Conservation (phyloP, 75 land plant species). For the Ceratopteris richardii region DNA sequence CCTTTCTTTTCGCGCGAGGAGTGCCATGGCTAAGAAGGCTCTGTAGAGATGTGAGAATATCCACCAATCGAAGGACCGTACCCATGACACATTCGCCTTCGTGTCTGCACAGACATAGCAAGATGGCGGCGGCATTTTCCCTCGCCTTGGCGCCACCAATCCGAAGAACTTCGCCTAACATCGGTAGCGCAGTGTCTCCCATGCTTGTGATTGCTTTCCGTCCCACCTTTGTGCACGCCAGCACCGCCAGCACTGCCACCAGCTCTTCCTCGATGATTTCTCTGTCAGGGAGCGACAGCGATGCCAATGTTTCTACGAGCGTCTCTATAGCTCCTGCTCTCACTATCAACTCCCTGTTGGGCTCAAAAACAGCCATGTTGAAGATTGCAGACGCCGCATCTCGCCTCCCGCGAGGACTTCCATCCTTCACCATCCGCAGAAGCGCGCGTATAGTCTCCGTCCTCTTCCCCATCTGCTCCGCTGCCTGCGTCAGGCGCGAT, state of each 20-base stretch:
- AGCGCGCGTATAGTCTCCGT: conserved; percentile 44
- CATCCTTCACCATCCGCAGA: conserved; percentile 38
- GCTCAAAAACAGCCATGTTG: conserved; percentile 54
- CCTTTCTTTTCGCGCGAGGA: conserved; percentile 45
- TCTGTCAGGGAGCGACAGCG: too few relatives aligned
- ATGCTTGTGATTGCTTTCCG: too few relatives aligned
- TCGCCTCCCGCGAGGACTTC: conserved; percentile 47
- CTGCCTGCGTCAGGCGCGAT: conserved; percentile 35
- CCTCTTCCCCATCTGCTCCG: conserved; percentile 43
- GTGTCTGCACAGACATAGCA: too few relatives aligned
- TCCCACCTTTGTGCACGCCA: too few relatives aligned
- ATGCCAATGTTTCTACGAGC: conserved; percentile 15
- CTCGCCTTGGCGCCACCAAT: too few relatives aligned
- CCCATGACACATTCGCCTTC: too few relatives aligned
- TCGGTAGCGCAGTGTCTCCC: too few relatives aligned
- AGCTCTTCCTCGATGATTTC: too few relatives aligned
- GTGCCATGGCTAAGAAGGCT: conserved; percentile 49
- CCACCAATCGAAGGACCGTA: background rate
- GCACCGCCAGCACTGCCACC: too few relatives aligned
- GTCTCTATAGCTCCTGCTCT: conserved; percentile 54
- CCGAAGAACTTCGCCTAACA: too few relatives aligned
- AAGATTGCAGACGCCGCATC: conserved; percentile 78
- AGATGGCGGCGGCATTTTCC: too few relatives aligned
- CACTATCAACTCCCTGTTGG: conserved; percentile 35
- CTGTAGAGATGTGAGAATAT: conserved; percentile 38